Conservation (phyloP, 2,329 filamentous ascomycete genomes). For the Xylariaceae sp. region DNA sequence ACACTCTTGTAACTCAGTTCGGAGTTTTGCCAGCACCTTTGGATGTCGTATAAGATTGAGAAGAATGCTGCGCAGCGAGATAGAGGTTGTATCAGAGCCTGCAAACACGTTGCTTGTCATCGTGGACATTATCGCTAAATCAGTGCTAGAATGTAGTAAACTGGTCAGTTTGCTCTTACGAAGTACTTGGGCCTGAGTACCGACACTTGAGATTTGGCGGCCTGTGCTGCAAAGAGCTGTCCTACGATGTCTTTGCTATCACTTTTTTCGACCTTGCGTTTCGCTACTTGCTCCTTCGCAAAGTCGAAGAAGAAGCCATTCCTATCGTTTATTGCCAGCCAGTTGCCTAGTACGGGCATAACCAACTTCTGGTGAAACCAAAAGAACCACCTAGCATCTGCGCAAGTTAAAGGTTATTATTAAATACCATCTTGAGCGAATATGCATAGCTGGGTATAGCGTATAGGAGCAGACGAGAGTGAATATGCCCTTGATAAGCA, state of each 20-base stretch:
- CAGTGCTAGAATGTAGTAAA: constrained; percentile 1
- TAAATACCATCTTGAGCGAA: too few species aligned
- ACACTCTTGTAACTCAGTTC: constrained; percentile 13
- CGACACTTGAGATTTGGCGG: constrained; percentile 15
- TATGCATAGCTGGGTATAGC: too few species aligned
- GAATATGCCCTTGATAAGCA: too few species aligned
- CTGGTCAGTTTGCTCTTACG: neutral
- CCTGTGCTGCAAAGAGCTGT: constrained; percentile 21
- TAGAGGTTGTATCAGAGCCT: constrained; percentile 27
- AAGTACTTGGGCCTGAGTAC: neutral
- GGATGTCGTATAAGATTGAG: constrained; percentile 19
- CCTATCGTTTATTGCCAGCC: constrained; percentile 25
- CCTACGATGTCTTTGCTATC: constrained; percentile 23
- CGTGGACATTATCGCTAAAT: constrained; percentile 23
- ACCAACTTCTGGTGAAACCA: constrained; percentile 13
- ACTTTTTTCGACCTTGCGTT: constrained; percentile 11
- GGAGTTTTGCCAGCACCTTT: constrained; percentile 3
- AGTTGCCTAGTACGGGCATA: constrained; percentile 25
- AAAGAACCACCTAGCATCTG: constrained; percentile 14
- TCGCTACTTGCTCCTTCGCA: constrained; percentile 16
- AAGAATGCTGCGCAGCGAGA: constrained; percentile 19
- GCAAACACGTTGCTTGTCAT: constrained; percentile 30
- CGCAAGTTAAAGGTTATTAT: too few species aligned
- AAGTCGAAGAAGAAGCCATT: constrained; percentile 28
- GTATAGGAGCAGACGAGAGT: too few species aligned